Percentiles rank a stretch among this genome's conserved stretches.
These are phyloP conservation scores for Inosperma sp. DNA, from an alignment of 768 basidiomycete species.

Conservation along the genomic window DNA sequence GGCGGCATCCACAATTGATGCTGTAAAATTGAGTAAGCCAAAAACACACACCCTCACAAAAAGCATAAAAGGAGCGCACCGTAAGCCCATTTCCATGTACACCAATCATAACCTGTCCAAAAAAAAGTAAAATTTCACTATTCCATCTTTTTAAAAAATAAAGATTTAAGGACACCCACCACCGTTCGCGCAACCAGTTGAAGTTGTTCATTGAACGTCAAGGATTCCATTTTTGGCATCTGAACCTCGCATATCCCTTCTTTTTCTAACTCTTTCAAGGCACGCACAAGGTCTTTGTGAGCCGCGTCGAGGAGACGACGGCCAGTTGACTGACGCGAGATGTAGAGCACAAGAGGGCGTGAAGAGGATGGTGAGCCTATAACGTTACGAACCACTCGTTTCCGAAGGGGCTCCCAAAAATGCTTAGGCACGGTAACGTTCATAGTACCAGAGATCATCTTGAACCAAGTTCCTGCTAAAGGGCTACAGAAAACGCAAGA, in stretches of 20 bases:
- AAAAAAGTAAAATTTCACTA: background rate
- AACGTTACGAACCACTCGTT: slow-evolving; percentile 25
- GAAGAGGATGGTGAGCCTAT: slow-evolving; percentile 24
- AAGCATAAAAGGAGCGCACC: slow-evolving; percentile 16
- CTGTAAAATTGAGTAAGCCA: slow-evolving; percentile 7
- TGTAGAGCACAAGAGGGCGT: slow-evolving; percentile 43
- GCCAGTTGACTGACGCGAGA: slow-evolving; percentile 51
- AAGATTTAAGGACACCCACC: slow-evolving; percentile 31
- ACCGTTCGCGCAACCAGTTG: slow-evolving; percentile 56
- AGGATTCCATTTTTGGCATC: slow-evolving; percentile 32
- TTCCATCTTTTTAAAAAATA: slow-evolving; percentile 8
- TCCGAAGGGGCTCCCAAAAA: slow-evolving; percentile 34
- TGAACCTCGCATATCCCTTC: slow-evolving; percentile 51
- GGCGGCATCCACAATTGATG: slow-evolving; percentile 71
- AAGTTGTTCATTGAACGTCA: slow-evolving; percentile 61
- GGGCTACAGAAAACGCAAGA: slow-evolving; percentile 21
- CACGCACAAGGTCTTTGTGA: slow-evolving; percentile 45
- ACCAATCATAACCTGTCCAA: slow-evolving; percentile 40
- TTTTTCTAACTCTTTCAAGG: slow-evolving; percentile 44
- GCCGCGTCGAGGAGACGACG: slow-evolving; percentile 41
- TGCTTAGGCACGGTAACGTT: slow-evolving; percentile 22
- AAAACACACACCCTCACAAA: background rate
- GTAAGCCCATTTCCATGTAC: slow-evolving; percentile 72
- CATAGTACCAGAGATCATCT: slow-evolving; percentile 37
- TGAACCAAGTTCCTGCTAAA: slow-evolving; percentile 23